phyloP scores from a whole-genome alignment of 345 rosid species.

The Citrus sp. region DNA sequence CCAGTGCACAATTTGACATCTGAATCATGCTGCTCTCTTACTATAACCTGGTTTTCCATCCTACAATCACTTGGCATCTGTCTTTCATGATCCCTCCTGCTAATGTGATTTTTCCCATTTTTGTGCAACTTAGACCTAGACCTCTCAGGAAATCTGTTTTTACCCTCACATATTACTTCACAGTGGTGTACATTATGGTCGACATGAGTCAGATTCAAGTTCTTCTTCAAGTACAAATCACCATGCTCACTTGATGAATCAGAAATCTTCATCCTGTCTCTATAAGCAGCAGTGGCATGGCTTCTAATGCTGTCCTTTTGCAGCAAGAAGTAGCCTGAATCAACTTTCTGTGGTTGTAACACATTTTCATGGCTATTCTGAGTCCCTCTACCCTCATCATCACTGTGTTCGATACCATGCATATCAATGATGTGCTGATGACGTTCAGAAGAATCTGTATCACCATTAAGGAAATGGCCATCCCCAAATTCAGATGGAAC shows the following conservation, averaged over 20 bases:
- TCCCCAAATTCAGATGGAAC: neutral
- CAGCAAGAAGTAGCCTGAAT: constrained; percentile 12
- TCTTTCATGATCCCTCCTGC: constrained; percentile 14
- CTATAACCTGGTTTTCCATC: constrained; percentile 21
- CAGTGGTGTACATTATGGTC: neutral
- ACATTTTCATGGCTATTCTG: constrained; percentile 10
- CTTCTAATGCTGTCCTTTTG: constrained; percentile 21
- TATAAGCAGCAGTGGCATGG: constrained; percentile 19
- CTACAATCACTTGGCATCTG: constrained; percentile 21
- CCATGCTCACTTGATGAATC: constrained; percentile 17
- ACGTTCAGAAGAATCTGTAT: constrained; percentile 13
- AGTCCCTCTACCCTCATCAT: constrained; percentile 15
- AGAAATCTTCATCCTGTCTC: constrained; percentile 18
- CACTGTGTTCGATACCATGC: constrained; percentile 8
- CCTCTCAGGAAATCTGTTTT: constrained; percentile 17
- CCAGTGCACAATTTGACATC: constrained; percentile 18
- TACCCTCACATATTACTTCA: constrained; percentile 13
- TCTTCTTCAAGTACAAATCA: constrained; percentile 21
- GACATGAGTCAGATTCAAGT: constrained; percentile 5
- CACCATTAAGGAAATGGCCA: constrained; percentile 3
- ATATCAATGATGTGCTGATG: constrained; percentile 3
- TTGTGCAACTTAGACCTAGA: constrained; percentile 12
- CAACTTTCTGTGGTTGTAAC: constrained; percentile 12
- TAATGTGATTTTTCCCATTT: constrained; percentile 21
- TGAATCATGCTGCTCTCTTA: constrained; percentile 22